Evolutionary conservation across 768 basidiomycete genomes (phyloP).

Genomic region (Tricholoma terreum): DNA sequence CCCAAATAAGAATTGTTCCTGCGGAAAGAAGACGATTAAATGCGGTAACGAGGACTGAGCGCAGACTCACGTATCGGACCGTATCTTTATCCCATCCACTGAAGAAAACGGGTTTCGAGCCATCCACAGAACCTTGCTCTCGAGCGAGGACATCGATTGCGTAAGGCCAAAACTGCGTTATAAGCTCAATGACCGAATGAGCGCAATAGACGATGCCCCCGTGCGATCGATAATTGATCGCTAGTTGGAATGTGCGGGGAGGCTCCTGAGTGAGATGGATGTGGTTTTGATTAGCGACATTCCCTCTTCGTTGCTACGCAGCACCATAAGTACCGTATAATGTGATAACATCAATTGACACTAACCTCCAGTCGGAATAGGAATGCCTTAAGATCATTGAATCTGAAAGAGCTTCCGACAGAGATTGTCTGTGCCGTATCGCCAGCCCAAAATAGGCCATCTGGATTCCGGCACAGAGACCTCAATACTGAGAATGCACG

Average conservation of each 20-base stretch:
- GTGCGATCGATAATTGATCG: slow-evolving; percentile 68
- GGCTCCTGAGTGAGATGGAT: slow-evolving; percentile 1
- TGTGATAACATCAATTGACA: neutral
- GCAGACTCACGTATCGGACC: slow-evolving; percentile 31
- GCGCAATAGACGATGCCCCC: slow-evolving; percentile 75
- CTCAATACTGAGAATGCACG: slow-evolving; percentile 48
- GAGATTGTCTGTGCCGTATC: slow-evolving; percentile 81
- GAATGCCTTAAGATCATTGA: slow-evolving; percentile 69
- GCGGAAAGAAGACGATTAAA: neutral
- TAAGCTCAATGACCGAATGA: slow-evolving; percentile 58
- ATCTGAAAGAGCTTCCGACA: slow-evolving; percentile 67
- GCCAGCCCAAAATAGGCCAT: slow-evolving; percentile 76
- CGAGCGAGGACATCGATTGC: slow-evolving; percentile 56
- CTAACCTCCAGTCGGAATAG: slow-evolving; percentile 59
- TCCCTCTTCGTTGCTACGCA: slow-evolving; percentile 13
- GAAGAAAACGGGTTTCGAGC: slow-evolving; percentile 58
- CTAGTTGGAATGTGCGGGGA: slow-evolving; percentile 50
- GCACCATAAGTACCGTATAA: neutral
- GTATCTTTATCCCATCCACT: slow-evolving; percentile 41
- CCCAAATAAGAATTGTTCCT: slow-evolving; percentile 59
- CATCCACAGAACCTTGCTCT: slow-evolving; percentile 55
- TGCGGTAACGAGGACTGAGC: neutral
- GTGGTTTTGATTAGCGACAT: neutral
- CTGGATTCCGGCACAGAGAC: slow-evolving; percentile 56
- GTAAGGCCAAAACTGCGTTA: slow-evolving; percentile 59